Conservation (phyloP, 805 yeast species). For the Starmerella powellii region DNA sequence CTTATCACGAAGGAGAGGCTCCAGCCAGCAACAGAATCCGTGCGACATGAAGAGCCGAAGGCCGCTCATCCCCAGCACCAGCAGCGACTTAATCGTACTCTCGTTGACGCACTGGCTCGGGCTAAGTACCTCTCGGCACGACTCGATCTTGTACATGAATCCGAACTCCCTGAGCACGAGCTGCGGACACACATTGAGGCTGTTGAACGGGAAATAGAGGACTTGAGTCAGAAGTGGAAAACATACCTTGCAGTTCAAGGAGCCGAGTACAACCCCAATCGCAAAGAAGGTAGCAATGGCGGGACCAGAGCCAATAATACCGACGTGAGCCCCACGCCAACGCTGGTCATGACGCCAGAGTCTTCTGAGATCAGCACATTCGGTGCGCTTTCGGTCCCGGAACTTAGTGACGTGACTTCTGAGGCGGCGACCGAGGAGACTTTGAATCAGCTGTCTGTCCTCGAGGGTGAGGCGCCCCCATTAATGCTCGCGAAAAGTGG, state of each 20-base stretch:
- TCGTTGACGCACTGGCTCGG: conserved; percentile 9
- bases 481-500: neutral
- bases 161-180: conserved; percentile 6
- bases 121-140: conserved; percentile 21
- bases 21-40: neutral
- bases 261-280: neutral
- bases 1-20: conserved; percentile 19
- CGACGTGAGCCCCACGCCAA: conserved; percentile 6
- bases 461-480: conserved; percentile 13
- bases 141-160: conserved; percentile 16
- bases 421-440: conserved; percentile 1
- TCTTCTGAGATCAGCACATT: neutral
- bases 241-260: neutral
- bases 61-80: neutral
- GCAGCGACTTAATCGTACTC: neutral
- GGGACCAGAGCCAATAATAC: neutral
- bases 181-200: conserved; percentile 8
- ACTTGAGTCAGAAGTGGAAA: conserved; percentile 6
- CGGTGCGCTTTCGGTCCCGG: conserved; percentile 2
- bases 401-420: conserved; percentile 1
- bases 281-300: too few species aligned
- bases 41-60: neutral
- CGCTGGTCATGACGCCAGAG: conserved; percentile 11
- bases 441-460: conserved; percentile 1
- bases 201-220: conserved; percentile 12